Conservation (phyloP, 2,329 filamentous ascomycete genomes). For the Penicillium sp. region DNA sequence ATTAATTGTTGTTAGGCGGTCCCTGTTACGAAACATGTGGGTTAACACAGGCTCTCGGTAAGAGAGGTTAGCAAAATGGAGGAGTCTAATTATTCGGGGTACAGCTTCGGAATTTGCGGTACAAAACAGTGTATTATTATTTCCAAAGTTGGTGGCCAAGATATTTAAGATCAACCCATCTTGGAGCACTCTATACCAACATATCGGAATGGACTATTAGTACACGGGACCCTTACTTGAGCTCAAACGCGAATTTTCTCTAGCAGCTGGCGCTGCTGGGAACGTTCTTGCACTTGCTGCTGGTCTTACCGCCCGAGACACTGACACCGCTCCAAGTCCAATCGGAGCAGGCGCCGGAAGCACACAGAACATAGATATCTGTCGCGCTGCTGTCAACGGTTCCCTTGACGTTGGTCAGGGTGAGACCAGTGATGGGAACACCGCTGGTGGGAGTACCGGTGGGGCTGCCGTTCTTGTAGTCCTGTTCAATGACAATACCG, state of each 20-base stretch:
- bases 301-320: slow-evolving; percentile 54
- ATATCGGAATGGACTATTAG: not conserved
- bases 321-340: slow-evolving; percentile 51
- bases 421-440: slow-evolving; percentile 41
- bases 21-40: too few species aligned
- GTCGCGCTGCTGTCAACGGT: slow-evolving; percentile 29
- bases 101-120: too few species aligned
- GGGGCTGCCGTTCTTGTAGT: slow-evolving; percentile 51
- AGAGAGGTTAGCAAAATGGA: too few species aligned
- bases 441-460: slow-evolving; percentile 38
- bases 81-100: too few species aligned
- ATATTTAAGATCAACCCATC: not conserved
- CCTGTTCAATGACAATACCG: slow-evolving; percentile 55
- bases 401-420: slow-evolving; percentile 36
- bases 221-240: not conserved
- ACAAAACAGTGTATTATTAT: not conserved
- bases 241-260: not conserved
- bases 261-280: slow-evolving; percentile 37
- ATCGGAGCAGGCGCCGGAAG: slow-evolving; percentile 47
- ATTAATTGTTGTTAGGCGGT: too few species aligned
- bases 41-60: too few species aligned
- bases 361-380: slow-evolving; percentile 57
- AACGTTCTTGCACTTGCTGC: slow-evolving; percentile 42
- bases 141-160: not conserved
- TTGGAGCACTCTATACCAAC: not conserved